Evolutionary conservation across 2,329 filamentous ascomycete species (phyloP).

Genomic region (Penicillium sp.): DNA sequence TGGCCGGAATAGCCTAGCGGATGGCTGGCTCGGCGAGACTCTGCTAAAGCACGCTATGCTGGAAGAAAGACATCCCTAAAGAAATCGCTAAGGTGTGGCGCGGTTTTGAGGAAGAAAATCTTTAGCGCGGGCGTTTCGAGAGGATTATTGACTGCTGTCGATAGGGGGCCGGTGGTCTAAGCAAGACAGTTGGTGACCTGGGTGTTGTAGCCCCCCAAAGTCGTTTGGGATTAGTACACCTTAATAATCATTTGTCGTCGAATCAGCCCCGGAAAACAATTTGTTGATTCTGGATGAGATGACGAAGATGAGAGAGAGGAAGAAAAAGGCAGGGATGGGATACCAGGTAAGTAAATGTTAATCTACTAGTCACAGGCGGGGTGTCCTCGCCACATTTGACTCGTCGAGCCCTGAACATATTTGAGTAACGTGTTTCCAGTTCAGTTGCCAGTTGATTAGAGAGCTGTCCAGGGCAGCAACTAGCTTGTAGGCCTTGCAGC

Average conservation of each 20-base stretch:
- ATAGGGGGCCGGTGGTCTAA: neutral
- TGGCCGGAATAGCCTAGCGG: constrained; percentile 65
- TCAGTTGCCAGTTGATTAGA: neutral
- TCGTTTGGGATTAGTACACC: constrained; percentile 15
- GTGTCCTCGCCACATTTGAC: constrained; percentile 69
- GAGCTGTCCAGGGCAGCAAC: constrained; percentile 33
- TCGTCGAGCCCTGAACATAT: constrained; percentile 35
- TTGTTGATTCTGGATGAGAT: neutral
- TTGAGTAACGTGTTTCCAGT: constrained; percentile 2
- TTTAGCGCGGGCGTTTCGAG: constrained; percentile 26
- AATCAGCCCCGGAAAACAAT: too few relatives aligned
- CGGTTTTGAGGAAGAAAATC: constrained; percentile 58
- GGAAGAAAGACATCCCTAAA: constrained; percentile 67
- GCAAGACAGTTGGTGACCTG: neutral
- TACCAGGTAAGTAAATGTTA: neutral
- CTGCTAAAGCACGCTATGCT: constrained; percentile 62
- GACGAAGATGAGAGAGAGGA: neutral
- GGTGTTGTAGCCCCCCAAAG: constrained; percentile 18
- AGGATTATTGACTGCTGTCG: neutral
- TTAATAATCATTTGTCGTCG: neutral
- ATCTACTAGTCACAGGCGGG: constrained; percentile 63
- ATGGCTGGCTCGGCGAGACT: constrained; percentile 64
- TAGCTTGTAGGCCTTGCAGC: constrained; percentile 70
- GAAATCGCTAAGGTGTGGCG: constrained; percentile 65
- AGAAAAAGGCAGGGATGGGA: constrained; percentile 39